These are phyloP conservation scores for Schizophyllum commune DNA, from an alignment of 1,284 basidiomycete genomes.

Conservation along the genomic window DNA sequence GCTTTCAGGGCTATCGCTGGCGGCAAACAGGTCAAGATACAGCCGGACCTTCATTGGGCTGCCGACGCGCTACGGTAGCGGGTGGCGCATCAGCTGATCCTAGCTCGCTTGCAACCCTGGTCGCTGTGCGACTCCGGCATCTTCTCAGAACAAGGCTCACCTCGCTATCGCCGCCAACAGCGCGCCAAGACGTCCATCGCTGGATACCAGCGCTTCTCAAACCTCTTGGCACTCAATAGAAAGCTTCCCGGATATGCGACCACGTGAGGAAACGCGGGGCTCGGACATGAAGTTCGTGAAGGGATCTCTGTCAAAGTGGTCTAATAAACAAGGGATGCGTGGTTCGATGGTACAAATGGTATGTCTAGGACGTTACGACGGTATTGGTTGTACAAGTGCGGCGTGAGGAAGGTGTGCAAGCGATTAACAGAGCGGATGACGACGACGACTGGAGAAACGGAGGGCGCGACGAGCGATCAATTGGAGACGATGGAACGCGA, in stretches of 20 bases:
- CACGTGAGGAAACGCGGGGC: not conserved
- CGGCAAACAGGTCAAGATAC: too few relatives aligned
- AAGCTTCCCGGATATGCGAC: not conserved
- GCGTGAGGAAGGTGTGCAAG: not conserved
- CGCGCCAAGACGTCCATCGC: not conserved
- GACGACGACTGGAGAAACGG: slow-evolving; percentile 1
- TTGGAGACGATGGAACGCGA: slow-evolving; percentile 21
- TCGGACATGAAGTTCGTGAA: not conserved
- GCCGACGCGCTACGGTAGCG: not conserved
- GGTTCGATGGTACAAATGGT: not conserved
- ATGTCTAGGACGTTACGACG: not conserved
- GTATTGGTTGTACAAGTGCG: not conserved
- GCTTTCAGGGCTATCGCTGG: too few relatives aligned
- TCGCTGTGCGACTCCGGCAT: too few relatives aligned
- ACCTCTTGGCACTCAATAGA: not conserved
- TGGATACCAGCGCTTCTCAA: not conserved
- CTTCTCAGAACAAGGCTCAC: not conserved
- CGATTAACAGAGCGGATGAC: not conserved
- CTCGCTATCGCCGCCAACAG: not conserved
- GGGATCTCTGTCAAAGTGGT: not conserved
- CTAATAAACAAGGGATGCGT: not conserved
- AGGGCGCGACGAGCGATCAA: slow-evolving; percentile 2
- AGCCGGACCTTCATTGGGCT: not conserved
- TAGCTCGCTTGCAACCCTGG: not conserved
- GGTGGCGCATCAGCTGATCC: not conserved